A percentile compares a stretch with the other conserved stretches of the same genome.
Conservation (phyloP, 371 early-diverging fungal species). For the Circinella minor region DNA sequence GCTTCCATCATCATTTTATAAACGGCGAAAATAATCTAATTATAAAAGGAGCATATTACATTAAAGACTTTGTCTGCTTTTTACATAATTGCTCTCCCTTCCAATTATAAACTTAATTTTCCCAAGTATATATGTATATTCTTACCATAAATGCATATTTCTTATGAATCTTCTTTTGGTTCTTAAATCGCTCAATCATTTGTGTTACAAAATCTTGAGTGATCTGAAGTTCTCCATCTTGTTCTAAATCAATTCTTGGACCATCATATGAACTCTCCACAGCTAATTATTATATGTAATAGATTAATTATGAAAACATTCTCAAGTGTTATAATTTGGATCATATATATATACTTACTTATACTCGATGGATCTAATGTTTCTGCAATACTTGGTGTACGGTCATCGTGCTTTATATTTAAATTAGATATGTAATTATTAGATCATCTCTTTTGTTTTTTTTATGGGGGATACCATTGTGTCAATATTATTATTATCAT, state of each 20-base stretch:
- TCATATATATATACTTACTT: slow-evolving; percentile 33
- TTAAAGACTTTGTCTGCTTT: too few species aligned
- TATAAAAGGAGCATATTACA: not conserved
- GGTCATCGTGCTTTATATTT: slow-evolving; percentile 43
- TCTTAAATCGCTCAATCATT: slow-evolving; percentile 80
- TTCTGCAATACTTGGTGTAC: slow-evolving; percentile 52
- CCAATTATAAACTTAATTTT: too few species aligned
- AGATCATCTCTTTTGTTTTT: too few species aligned
- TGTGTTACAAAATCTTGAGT: slow-evolving; percentile 79
- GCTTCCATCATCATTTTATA: slow-evolving; percentile 72
- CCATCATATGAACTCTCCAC: slow-evolving; percentile 80
- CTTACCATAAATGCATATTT: slow-evolving; percentile 83
- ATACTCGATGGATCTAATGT: slow-evolving; percentile 51
- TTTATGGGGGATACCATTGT: not conserved
- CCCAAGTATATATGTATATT: too few species aligned
- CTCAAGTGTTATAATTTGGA: not conserved
- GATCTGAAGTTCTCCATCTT: slow-evolving; percentile 63
- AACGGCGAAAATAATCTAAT: slow-evolving; percentile 75
- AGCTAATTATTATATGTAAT: slow-evolving; percentile 33
- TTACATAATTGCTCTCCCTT: too few species aligned
- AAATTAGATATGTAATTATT: not conserved
- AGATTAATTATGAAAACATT: too few species aligned
- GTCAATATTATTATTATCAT: slow-evolving; percentile 4
- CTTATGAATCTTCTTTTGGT: slow-evolving; percentile 89
- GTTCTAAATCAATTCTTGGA: slow-evolving; percentile 38